Evolutionary conservation across 2,329 filamentous ascomycete genomes (phyloP).

Genomic region (Fusarium virguliforme): DNA sequence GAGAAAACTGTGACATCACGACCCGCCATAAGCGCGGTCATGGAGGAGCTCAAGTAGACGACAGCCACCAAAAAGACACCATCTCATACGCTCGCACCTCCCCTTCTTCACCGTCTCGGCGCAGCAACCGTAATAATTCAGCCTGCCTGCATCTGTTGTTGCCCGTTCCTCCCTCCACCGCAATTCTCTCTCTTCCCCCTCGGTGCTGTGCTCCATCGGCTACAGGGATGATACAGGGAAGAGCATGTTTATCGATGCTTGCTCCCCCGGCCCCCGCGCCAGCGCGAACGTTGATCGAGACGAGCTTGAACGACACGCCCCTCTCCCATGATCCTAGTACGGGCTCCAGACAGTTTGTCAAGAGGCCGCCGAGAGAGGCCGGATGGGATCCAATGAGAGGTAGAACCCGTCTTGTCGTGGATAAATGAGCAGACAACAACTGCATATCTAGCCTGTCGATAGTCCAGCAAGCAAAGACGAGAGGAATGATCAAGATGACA

Average conservation of each 20-base stretch:
- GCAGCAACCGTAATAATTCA: slow-evolving; percentile 22
- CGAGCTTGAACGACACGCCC: slow-evolving; percentile 28
- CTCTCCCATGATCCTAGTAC: slow-evolving; percentile 36
- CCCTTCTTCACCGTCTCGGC: slow-evolving; percentile 16
- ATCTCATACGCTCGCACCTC: slow-evolving; percentile 5
- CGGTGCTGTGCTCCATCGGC: slow-evolving; percentile 32
- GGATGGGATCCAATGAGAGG: slow-evolving; percentile 11
- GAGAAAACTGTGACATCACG: slow-evolving; percentile 34
- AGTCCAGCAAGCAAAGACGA: neutral
- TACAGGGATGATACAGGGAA: slow-evolving; percentile 44
- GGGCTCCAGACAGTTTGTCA: slow-evolving; percentile 7
- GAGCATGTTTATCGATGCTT: slow-evolving; percentile 36
- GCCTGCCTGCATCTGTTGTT: slow-evolving; percentile 23
- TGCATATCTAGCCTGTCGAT: slow-evolving; percentile 28
- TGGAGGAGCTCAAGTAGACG: neutral
- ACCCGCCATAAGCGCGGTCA: slow-evolving; percentile 17
- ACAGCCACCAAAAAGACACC: slow-evolving; percentile 7
- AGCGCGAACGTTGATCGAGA: slow-evolving; percentile 38
- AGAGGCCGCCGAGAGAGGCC: slow-evolving; percentile 19
- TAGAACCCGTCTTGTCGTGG: slow-evolving; percentile 10
- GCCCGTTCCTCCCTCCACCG: slow-evolving; percentile 26
- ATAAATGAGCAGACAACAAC: slow-evolving; percentile 26
- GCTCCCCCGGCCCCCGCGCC: slow-evolving; percentile 29
- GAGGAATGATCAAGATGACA: slow-evolving; percentile 33
- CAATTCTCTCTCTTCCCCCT: slow-evolving; percentile 20